A percentile compares a stretch with the other conserved stretches of the same genome.
These are phyloP conservation scores for Tubosaeta brunneosetosa DNA, from an alignment of 768 basidiomycete genomes.

Conservation along the genomic window DNA sequence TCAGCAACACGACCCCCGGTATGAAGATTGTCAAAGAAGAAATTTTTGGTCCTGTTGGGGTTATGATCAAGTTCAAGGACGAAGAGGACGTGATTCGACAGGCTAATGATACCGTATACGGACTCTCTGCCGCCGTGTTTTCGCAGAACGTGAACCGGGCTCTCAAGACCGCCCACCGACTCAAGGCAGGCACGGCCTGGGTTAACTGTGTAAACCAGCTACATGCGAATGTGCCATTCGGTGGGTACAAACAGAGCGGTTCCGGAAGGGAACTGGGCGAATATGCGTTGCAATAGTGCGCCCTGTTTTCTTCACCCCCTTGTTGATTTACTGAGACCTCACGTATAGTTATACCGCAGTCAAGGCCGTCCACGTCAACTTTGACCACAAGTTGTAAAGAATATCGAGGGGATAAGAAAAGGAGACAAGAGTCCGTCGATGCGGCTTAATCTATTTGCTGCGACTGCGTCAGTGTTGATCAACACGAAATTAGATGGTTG, in stretches of 20 bases:
- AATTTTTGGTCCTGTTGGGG: conserved; percentile 79
- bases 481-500: too few species aligned
- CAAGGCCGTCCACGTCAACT: neutral
- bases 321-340: neutral
- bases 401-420: neutral
- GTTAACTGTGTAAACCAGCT: conserved; percentile 36
- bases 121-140: conserved; percentile 86
- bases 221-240: conserved; percentile 58
- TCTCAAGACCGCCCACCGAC: conserved; percentile 61
- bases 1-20: conserved; percentile 57
- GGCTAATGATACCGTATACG: conserved; percentile 87
- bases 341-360: neutral
- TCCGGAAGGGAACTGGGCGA: conserved; percentile 79
- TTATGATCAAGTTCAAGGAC: conserved; percentile 70
- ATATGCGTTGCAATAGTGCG: conserved; percentile 60
- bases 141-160: conserved; percentile 74
- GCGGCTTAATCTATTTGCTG: neutral
- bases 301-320: conserved; percentile 2
- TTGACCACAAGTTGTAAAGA: neutral
- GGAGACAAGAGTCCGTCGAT: neutral
- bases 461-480: neutral
- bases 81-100: conserved; percentile 60
- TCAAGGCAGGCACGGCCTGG: conserved; percentile 83
- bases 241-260: conserved; percentile 81
- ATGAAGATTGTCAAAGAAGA: conserved; percentile 76